Percentiles rank a stretch among this genome's conserved stretches.
Evolutionary conservation across 345 rosid species (phyloP).

Genomic region (Acer negundo): DNA sequence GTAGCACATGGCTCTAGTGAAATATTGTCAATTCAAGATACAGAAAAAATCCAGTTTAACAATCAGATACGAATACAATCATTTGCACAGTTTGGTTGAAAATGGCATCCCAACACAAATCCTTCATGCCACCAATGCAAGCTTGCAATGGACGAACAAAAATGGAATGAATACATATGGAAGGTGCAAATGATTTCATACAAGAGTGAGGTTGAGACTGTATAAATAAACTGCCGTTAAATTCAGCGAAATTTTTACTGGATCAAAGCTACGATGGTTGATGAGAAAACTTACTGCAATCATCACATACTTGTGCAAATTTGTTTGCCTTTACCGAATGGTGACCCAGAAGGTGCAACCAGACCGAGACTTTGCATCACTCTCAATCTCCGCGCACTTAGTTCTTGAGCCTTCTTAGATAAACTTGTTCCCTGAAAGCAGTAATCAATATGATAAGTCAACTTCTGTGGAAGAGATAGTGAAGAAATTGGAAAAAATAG

Average conservation of each 20-base stretch:
- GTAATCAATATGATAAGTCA: conserved; percentile 10
- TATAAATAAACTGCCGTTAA: too few relatives aligned
- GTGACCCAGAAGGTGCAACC: conserved; percentile 62
- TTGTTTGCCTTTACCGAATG: conserved; percentile 36
- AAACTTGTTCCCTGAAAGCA: conserved; percentile 26
- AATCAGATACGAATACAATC: too few relatives aligned
- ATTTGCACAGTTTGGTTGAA: not conserved
- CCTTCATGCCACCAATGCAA: not conserved
- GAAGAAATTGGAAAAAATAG: conserved; percentile 1
- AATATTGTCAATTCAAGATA: too few relatives aligned
- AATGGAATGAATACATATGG: not conserved
- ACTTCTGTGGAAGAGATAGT: not conserved
- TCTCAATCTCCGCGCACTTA: conserved; percentile 45
- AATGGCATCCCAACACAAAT: not conserved
- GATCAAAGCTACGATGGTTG: not conserved
- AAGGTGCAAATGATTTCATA: not conserved
- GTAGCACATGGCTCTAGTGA: too few relatives aligned
- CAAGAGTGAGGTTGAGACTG: not conserved
- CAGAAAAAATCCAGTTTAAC: too few relatives aligned
- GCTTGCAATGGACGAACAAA: not conserved
- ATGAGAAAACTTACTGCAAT: not conserved
- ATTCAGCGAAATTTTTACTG: not conserved
- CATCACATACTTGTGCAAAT: conserved; percentile 12
- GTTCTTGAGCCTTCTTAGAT: conserved; percentile 29
- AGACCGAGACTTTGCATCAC: conserved; percentile 67